A percentile compares a stretch with the other conserved stretches of the same genome.
Conservation (phyloP, 768 basidiomycete genomes). For the Xerocomellus dryophilus region DNA sequence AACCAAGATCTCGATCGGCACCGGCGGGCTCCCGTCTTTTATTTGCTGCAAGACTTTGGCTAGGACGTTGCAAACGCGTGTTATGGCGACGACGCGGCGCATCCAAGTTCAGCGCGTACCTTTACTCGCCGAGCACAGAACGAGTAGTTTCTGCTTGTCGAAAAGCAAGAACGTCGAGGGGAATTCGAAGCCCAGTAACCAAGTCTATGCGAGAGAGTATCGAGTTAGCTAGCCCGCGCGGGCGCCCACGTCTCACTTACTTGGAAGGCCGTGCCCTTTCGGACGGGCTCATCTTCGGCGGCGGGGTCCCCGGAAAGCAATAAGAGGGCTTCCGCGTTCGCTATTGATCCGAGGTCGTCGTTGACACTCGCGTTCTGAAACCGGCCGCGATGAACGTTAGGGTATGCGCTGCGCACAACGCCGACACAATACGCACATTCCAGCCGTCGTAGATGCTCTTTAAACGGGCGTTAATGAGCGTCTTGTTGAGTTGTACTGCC, state of each 20-base stretch:
- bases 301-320: constrained; percentile 76
- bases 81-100: constrained; percentile 8
- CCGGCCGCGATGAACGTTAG: constrained; percentile 9
- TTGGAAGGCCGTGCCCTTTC: constrained; percentile 90
- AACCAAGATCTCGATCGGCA: constrained; percentile 73
- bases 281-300: constrained; percentile 84
- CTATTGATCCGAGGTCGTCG: constrained; percentile 69
- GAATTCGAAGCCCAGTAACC: constrained; percentile 96
- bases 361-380: constrained; percentile 60
- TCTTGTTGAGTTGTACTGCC: constrained; percentile 72
- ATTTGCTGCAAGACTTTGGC: constrained; percentile 87
- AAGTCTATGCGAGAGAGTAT: constrained; percentile 57
- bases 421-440: constrained; percentile 44
- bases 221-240: not conserved
- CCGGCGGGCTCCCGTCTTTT: constrained; percentile 47
- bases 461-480: constrained; percentile 53
- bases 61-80: constrained; percentile 33
- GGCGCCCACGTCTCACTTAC: constrained; percentile 41
- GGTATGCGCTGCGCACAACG: constrained; percentile 9
- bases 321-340: constrained; percentile 65
- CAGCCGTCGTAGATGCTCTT: constrained; percentile 59
- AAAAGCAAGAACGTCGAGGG: constrained; percentile 90
- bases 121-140: constrained; percentile 87
- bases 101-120: constrained; percentile 42
- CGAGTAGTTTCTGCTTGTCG: constrained; percentile 67